phyloP scores from a whole-genome alignment of 352 stramenopile genomes.

The Phytopythium boreale region DNA sequence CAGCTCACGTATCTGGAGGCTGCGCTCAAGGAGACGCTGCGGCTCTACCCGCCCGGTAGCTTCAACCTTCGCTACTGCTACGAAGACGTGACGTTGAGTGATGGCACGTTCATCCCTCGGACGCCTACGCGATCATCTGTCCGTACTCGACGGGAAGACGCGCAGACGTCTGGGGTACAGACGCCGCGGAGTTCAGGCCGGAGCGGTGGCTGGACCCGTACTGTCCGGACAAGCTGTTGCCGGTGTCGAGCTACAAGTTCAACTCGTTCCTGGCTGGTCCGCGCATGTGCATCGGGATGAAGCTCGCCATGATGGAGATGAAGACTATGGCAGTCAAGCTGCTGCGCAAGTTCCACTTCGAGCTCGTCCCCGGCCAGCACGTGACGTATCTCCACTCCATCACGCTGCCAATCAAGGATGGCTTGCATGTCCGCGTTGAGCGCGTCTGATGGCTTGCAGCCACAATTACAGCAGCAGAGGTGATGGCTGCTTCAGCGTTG shows the following conservation, averaged over 20 bases:
- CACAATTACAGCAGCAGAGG: too few relatives aligned
- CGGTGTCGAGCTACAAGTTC: constrained; percentile 44
- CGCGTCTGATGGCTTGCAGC: too few relatives aligned
- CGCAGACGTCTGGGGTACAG: constrained; percentile 39
- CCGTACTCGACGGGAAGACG: constrained; percentile 43
- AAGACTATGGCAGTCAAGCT: constrained; percentile 30
- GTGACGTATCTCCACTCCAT: constrained; percentile 30
- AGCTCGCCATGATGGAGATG: constrained; percentile 38
- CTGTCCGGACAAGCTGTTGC: constrained; percentile 12
- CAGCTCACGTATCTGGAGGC: constrained; percentile 9
- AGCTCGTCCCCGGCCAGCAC: constrained; percentile 19
- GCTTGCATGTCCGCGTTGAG: not conserved
- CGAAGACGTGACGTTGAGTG: constrained; percentile 28
- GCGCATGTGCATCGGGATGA: constrained; percentile 43
- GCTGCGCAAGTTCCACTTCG: constrained; percentile 31
- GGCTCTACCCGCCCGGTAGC: constrained; percentile 16
- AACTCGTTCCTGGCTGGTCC: constrained; percentile 40
- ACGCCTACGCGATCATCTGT: constrained; percentile 33
- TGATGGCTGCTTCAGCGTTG: too few relatives aligned
- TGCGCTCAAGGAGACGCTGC: constrained; percentile 8
- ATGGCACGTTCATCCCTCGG: constrained; percentile 43
- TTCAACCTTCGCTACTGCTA: constrained; percentile 25
- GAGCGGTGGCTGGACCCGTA: constrained; percentile 42
- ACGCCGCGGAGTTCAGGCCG: constrained; percentile 46
- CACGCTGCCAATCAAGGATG: constrained; percentile 31